These are phyloP conservation scores for Corniculantispora saksenae DNA, from an alignment of 2,329 filamentous ascomycete species.

Conservation along the genomic window DNA sequence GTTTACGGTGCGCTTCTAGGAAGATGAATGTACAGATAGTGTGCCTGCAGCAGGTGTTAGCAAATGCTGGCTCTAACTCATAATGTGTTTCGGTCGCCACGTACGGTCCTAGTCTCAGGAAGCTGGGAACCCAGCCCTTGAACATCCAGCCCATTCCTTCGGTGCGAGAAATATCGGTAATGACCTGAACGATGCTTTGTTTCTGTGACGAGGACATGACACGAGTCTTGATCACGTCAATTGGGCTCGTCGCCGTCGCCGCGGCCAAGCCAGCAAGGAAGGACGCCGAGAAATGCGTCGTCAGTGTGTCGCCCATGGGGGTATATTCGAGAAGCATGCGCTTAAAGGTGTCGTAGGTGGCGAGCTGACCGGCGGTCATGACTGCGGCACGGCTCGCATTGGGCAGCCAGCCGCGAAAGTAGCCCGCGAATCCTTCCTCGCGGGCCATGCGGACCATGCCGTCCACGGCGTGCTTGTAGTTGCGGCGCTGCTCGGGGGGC, in stretches of 20 bases:
- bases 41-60: conserved; percentile 52
- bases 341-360: conserved; percentile 84
- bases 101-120: conserved; percentile 64
- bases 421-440: conserved; percentile 72
- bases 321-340: conserved; percentile 65
- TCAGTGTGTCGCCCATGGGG: conserved; percentile 67
- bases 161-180: conserved; percentile 66
- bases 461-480: conserved; percentile 87
- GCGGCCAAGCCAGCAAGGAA: conserved; percentile 80
- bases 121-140: conserved; percentile 84
- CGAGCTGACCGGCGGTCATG: conserved; percentile 84
- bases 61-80: not conserved
- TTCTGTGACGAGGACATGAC: conserved; percentile 70
- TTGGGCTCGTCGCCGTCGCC: conserved; percentile 80
- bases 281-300: conserved; percentile 76
- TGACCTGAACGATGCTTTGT: conserved; percentile 56
- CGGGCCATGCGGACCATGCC: conserved; percentile 85
- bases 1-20: conserved; percentile 81
- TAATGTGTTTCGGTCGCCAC: conserved; percentile 31
- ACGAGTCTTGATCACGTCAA: conserved; percentile 87
- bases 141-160: conserved; percentile 85
- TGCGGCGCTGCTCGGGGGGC: conserved; percentile 70
- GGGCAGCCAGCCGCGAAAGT: conserved; percentile 85
- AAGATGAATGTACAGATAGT: conserved; percentile 87
- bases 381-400: conserved; percentile 80